A percentile compares a stretch with the other conserved stretches of the same genome.
These are phyloP conservation scores for Rhizophagus clarus DNA, from an alignment of 192 early-diverging fungal species.

Conservation along the genomic window DNA sequence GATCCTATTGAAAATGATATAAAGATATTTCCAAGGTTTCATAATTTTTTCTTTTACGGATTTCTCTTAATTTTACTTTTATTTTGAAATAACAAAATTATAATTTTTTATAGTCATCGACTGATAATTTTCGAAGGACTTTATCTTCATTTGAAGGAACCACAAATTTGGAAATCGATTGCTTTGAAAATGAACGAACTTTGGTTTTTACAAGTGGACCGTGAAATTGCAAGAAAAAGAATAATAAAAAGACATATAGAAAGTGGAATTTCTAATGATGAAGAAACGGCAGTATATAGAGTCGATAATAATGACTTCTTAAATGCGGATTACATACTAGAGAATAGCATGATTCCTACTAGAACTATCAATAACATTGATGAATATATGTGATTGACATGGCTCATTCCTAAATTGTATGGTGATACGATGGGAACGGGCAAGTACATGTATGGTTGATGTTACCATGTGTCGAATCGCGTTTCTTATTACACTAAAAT, in stretches of 20 bases:
- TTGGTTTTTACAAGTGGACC: constrained; percentile 47
- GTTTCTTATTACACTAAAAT: too few species aligned
- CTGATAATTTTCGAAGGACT: constrained; percentile 58
- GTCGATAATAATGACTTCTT: constrained; percentile 23
- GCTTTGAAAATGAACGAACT: constrained; percentile 40
- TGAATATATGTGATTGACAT: too few species aligned
- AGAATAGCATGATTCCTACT: background rate
- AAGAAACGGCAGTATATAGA: constrained; percentile 8
- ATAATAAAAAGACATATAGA: constrained; percentile 46
- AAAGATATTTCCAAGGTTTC: constrained; percentile 36
- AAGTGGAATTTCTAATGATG: constrained; percentile 22
- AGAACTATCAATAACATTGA: background rate
- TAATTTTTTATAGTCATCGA: constrained; percentile 29
- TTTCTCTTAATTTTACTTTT: background rate
- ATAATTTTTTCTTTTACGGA: background rate
- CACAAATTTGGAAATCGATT: constrained; percentile 47
- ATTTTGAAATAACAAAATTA: background rate
- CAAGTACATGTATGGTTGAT: too few species aligned
- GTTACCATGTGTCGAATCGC: too few species aligned
- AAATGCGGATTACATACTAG: constrained; percentile 28
- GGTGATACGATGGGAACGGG: too few species aligned
- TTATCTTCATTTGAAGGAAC: constrained; percentile 46
- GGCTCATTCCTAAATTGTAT: too few species aligned
- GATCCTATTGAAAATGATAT: constrained; percentile 53
- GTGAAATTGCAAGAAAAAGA: constrained; percentile 41